Percentiles rank a stretch among this genome's conserved stretches.
Evolutionary conservation across 495 filamentous ascomycete species (phyloP).

Genomic region (Acidiella bohemica): DNA sequence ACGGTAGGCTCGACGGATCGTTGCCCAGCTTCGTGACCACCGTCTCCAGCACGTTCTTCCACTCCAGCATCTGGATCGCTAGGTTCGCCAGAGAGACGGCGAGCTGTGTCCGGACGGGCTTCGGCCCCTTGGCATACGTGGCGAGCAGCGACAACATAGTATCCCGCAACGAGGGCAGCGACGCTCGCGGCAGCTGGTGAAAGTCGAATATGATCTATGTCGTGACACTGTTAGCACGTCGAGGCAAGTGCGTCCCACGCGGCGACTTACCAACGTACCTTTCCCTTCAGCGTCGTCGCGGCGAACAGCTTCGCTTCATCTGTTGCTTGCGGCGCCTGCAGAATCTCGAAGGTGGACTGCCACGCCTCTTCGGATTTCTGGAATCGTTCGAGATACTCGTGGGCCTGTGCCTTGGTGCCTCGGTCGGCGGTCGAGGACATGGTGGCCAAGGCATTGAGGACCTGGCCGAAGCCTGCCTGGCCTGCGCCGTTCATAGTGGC

Average conservation of each 20-base stretch:
- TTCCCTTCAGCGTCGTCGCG: slow-evolving; percentile 92
- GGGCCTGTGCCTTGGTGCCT: slow-evolving; percentile 74
- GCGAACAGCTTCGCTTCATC: slow-evolving; percentile 87
- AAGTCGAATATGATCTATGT: slow-evolving; percentile 67
- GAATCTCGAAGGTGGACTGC: slow-evolving; percentile 69
- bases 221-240: background rate
- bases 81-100: slow-evolving; percentile 88
- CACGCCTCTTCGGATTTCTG: slow-evolving; percentile 97
- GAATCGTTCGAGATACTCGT: slow-evolving; percentile 83
- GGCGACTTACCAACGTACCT: slow-evolving; percentile 45
- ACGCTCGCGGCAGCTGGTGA: slow-evolving; percentile 66
- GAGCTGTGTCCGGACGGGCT: slow-evolving; percentile 84
- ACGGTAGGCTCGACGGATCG: slow-evolving; percentile 60
- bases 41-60: slow-evolving; percentile 81
- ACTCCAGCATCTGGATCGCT: slow-evolving; percentile 87
- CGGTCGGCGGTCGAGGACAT: slow-evolving; percentile 75
- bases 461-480: slow-evolving; percentile 53
- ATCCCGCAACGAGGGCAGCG: slow-evolving; percentile 62
- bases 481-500: slow-evolving; percentile 16
- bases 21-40: slow-evolving; percentile 69
- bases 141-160: slow-evolving; percentile 69
- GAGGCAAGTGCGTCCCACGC: background rate
- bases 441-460: slow-evolving; percentile 74
- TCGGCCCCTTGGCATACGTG: slow-evolving; percentile 64
- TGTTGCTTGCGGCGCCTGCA: slow-evolving; percentile 60